phyloP scores from a whole-genome alignment of 192 early-diverging fungal genomes.

The Coemansia sp. region DNA sequence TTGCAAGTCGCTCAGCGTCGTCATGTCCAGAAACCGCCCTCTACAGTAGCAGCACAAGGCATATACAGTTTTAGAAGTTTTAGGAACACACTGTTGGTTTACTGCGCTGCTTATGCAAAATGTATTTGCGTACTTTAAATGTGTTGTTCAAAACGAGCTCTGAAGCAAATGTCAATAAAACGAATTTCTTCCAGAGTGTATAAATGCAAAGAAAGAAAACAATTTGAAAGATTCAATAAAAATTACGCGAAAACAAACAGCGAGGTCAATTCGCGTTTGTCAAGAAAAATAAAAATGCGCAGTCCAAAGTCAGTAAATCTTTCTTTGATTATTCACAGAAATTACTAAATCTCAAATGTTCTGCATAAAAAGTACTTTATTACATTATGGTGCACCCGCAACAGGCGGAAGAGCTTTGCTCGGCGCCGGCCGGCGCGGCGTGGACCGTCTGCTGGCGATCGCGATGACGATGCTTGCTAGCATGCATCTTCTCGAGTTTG shows the following conservation, averaged over 20 bases:
- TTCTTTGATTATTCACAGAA: background rate
- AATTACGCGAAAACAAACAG: background rate
- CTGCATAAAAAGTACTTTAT: background rate
- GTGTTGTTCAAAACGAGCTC: background rate
- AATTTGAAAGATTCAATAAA: background rate
- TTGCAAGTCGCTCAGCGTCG: constrained; percentile 18
- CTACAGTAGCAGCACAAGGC: background rate
- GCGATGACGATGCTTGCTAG: constrained; percentile 8
- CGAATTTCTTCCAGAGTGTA: background rate
- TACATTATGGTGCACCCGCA: constrained; percentile 48
- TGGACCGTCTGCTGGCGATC: constrained; percentile 9
- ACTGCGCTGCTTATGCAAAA: background rate
- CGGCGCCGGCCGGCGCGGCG: background rate
- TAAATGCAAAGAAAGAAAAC: background rate
- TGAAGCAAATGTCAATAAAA: background rate
- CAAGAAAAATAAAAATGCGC: background rate
- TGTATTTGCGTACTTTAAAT: background rate
- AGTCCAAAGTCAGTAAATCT: background rate
- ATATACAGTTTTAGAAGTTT: background rate
- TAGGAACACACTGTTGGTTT: background rate
- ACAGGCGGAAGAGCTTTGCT: constrained; percentile 25
- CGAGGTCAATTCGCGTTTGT: background rate
- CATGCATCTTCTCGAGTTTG: background rate
- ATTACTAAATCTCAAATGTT: background rate
- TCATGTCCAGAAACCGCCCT: constrained; percentile 2